Percentiles rank a stretch among this genome's conserved stretches.
Evolutionary conservation across 129 eudicot species (phyloP).

Genomic region (Apium graveolens): DNA sequence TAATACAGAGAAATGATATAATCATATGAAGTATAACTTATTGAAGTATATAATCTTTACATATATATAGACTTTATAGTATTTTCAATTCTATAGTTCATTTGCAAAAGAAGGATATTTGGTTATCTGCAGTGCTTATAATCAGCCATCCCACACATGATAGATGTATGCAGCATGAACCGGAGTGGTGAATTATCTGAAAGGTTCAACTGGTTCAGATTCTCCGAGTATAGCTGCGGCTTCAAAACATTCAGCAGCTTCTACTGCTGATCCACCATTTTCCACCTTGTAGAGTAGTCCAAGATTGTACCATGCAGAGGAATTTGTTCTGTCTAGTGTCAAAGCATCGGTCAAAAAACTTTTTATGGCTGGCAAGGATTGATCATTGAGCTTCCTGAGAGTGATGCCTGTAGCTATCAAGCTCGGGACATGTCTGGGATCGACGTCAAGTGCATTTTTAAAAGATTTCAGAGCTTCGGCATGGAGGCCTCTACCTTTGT

Average conservation of each 20-base stretch:
- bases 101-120: neutral
- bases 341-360: conserved; percentile 75
- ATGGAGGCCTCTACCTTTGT: conserved; percentile 58
- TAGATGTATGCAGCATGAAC: conserved; percentile 4
- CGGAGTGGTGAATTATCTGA: conserved; percentile 34
- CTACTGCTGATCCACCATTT: conserved; percentile 42
- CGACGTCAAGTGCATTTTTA: conserved; percentile 66
- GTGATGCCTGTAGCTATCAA: conserved; percentile 65
- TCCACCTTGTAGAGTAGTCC: conserved; percentile 61
- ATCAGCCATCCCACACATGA: neutral
- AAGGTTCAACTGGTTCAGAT: conserved; percentile 78
- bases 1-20: neutral
- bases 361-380: conserved; percentile 56
- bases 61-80: neutral
- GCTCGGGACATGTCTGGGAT: conserved; percentile 86
- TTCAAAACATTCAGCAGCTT: conserved; percentile 86
- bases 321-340: conserved; percentile 58
- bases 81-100: neutral
- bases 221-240: conserved; percentile 81
- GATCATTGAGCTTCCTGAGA: conserved; percentile 37
- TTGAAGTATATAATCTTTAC: neutral
- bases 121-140: neutral
- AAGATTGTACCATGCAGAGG: conserved; percentile 79
- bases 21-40: neutral
- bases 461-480: conserved; percentile 65